Base-by-base conservation (phyloP, 2,329 filamentous ascomycete genomes). In the Trichoderma lentiforme region DNA sequence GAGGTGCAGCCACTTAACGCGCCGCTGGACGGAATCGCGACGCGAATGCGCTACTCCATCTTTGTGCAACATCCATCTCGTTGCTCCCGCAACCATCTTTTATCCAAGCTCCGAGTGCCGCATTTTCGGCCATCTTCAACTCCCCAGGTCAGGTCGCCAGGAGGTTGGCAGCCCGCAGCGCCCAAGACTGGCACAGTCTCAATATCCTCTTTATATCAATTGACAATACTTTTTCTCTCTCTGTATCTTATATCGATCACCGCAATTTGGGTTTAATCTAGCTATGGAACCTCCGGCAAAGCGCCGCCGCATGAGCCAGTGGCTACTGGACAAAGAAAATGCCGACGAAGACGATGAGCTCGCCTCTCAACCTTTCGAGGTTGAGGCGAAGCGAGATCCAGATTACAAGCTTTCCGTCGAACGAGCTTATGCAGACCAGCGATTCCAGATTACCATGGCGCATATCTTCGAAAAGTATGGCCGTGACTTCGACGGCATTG, bases 391-490 rank as follows among this genome's bases (percentile, higher is more conserved):
- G 57, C 84, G 86, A 36, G 85, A 90, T 72, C 84, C 87, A 18
- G 84, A 86, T 66, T 85, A 86, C 73, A 86, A 89, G 70, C 82
- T 94, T 18, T 85, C 89, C 60, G 84, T 87, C 73, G 89, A 88
- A 62, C 88, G 92, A 74, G 87, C 88, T 64, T 86, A 87, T 70
- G 92, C 94, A 71, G 90, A 93, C 73, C 84, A 86, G 74, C 90
- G 90, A 72, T 87, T 97, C 53, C 95, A 96, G 80, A 91, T 90
- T n/a, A 90, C 90, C 6, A 96, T 97, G 79, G 94, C 97, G 78
- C 85, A 89, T 71, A 97, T 98, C 70, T 97, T 97, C 79, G 89
- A 92, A 73, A 98, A 97, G 80, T 98, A 97, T 80, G 90, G 87
- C 68, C 90, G 87, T 74, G 92, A 98, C 79, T 97, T 97, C 77